Evolutionary conservation across 257 asterid genomes (phyloP), one percentile per base, ranked within the genome.

Genomic region (Fraxinus anomala): DNA sequence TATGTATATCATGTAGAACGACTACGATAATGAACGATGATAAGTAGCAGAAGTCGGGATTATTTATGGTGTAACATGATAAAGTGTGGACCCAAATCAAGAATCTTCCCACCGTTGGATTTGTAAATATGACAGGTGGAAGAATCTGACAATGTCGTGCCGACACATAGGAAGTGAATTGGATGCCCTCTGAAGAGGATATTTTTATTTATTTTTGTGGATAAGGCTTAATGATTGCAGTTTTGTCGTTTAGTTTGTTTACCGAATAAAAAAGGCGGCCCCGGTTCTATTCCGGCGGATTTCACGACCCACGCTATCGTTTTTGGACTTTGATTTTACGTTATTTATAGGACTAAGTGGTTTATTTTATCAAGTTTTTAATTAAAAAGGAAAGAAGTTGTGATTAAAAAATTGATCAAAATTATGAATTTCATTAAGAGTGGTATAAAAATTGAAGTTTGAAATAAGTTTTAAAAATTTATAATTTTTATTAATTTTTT

Each of bases 51-150:
- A 3, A 33, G 36, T 30, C 2, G 33, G 33, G 37, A 34, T 34
- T 4, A 34, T 34, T 34, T 5, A 4, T 34, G 37, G 37, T 34
- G 56, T 47, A 16, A 3, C 9, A 4, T 56, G 12, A 19, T 6
- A 56, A 54, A 19, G 67, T 21, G 67, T 59, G 67, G 30, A 30
- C 13, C 3, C 30, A 59, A 8, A 5, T 59, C 31, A 5, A n/a
- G 67, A 7, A 59, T 12, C 31, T 1, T 59, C 28, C 67, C 30
- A n/a, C 67, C 67, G 67, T 59, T 28, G 14, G 28, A 19, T 5
- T 7, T 1, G 67, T 23, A 7, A n/a, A 7, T 1, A 26, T 12
- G 26, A 84, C 89, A 90, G 90, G 92, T 92, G 97, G 86, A 74
- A 2, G 69, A 65, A 87, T 87, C 86, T 40, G 8, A 37, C 21